Evolutionary conservation across 768 basidiomycete species (phyloP).

Genomic region (Rhizopogon roseolus): DNA sequence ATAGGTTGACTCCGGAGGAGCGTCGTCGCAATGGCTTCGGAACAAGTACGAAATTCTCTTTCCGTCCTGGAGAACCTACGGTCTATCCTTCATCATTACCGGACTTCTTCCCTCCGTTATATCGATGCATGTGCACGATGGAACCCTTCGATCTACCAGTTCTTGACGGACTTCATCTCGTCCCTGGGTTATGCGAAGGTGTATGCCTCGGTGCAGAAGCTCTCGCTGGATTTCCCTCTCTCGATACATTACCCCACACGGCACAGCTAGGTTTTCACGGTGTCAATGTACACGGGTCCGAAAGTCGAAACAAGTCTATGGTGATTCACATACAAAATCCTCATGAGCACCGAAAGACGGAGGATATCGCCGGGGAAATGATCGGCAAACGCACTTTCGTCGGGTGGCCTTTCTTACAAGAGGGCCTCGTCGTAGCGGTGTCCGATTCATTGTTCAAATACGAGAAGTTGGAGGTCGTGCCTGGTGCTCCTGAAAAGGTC

Average conservation of each 20-base stretch:
- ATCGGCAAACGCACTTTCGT: slow-evolving; percentile 75
- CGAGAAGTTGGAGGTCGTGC: slow-evolving; percentile 58
- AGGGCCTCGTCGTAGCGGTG: slow-evolving; percentile 81
- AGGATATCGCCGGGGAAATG: slow-evolving; percentile 70
- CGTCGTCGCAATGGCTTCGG: slow-evolving; percentile 70
- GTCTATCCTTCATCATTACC: slow-evolving; percentile 89
- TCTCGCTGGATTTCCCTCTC: slow-evolving; percentile 93
- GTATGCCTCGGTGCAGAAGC: slow-evolving; percentile 82
- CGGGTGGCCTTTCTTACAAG: slow-evolving; percentile 94
- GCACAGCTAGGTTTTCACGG: slow-evolving; percentile 77
- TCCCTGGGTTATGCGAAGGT: slow-evolving; percentile 85
- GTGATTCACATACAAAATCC: slow-evolving; percentile 79
- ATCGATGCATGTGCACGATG: slow-evolving; percentile 74
- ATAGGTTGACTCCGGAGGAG: slow-evolving; percentile 74
- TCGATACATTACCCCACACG: slow-evolving; percentile 81
- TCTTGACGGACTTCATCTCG: slow-evolving; percentile 75
- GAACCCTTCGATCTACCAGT: slow-evolving; percentile 87
- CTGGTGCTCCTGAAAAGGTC: slow-evolving; percentile 47
- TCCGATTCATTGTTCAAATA: slow-evolving; percentile 88
- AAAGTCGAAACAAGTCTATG: slow-evolving; percentile 92
- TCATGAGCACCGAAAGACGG: slow-evolving; percentile 59
- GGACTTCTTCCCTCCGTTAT: slow-evolving; percentile 89
- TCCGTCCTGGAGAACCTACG: slow-evolving; percentile 55
- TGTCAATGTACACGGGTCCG: slow-evolving; percentile 90
- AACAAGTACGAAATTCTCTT: slow-evolving; percentile 75